Conservation (phyloP, 352 stramenopile species). For the Phytophthora tubulina region DNA sequence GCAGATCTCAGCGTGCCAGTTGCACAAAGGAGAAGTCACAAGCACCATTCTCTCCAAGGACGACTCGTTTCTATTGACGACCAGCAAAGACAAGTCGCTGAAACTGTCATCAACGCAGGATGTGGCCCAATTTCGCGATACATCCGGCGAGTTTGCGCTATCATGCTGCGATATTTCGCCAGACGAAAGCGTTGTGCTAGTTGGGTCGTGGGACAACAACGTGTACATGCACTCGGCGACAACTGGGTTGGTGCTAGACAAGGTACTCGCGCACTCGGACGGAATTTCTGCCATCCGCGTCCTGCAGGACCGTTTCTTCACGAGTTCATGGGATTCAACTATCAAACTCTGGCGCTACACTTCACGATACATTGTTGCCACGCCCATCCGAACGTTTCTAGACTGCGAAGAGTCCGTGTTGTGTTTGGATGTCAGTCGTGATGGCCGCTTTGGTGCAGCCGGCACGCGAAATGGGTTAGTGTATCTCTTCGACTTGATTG, state of each 20-base stretch:
- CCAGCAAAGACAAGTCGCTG: conserved; percentile 74
- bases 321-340: conserved; percentile 82
- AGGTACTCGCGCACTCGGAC: conserved; percentile 69
- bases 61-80: conserved; percentile 61
- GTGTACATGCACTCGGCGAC: conserved; percentile 81
- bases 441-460: conserved; percentile 58
- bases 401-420: conserved; percentile 74
- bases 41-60: conserved; percentile 68
- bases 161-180: conserved; percentile 80
- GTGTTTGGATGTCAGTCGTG: conserved; percentile 71
- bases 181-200: conserved; percentile 66
- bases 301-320: conserved; percentile 65
- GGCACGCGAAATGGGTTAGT: conserved; percentile 66
- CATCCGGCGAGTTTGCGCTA: conserved; percentile 50
- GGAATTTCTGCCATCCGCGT: conserved; percentile 78
- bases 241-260: conserved; percentile 67
- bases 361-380: conserved; percentile 54
- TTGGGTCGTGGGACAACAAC: conserved; percentile 80
- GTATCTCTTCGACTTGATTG: conserved; percentile 61
- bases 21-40: conserved; percentile 77
- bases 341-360: conserved; percentile 85
- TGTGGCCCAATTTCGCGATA: conserved; percentile 37
- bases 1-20: conserved; percentile 41
- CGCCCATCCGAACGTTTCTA: conserved; percentile 62
- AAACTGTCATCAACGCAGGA: conserved; percentile 58